Evolutionary conservation across 2,329 filamentous ascomycete genomes (phyloP).

Genomic region (Stromatinia cepivora): DNA sequence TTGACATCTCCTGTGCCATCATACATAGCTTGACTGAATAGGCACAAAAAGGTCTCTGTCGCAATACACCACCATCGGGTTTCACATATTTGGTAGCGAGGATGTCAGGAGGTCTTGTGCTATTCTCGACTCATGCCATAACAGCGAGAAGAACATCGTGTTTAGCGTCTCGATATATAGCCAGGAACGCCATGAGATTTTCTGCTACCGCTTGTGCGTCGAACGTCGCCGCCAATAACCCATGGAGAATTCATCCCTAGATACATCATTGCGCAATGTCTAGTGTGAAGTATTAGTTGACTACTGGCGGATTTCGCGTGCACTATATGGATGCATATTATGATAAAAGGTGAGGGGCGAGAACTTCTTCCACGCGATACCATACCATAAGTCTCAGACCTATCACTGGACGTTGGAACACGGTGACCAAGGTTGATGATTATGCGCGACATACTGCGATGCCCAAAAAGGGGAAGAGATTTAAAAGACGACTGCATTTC

Average conservation of each 20-base stretch:
- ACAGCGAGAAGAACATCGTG: conserved; percentile 52
- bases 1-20: conserved; percentile 27
- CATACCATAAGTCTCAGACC: conserved; percentile 24
- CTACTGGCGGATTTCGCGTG: too few relatives aligned
- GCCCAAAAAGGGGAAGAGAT: not conserved
- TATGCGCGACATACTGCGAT: not conserved
- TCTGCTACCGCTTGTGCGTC: conserved; percentile 37
- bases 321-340: not conserved
- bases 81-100: conserved; percentile 46
- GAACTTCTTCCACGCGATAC: not conserved
- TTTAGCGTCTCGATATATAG: conserved; percentile 45
- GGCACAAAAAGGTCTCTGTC: conserved; percentile 50
- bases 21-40: conserved; percentile 30
- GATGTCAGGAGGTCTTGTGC: conserved; percentile 39
- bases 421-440: conserved; percentile 1
- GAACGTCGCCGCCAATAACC: conserved; percentile 43
- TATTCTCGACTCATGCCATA: conserved; percentile 51
- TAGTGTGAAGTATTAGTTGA: not conserved
- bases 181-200: conserved; percentile 43
- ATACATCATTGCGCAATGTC: not conserved
- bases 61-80: conserved; percentile 44
- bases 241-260: conserved; percentile 41
- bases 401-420: not conserved
- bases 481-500: not conserved
- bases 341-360: not conserved